Conservation (phyloP, 2,329 filamentous ascomycete genomes). For the Xylariaceae sp. region DNA sequence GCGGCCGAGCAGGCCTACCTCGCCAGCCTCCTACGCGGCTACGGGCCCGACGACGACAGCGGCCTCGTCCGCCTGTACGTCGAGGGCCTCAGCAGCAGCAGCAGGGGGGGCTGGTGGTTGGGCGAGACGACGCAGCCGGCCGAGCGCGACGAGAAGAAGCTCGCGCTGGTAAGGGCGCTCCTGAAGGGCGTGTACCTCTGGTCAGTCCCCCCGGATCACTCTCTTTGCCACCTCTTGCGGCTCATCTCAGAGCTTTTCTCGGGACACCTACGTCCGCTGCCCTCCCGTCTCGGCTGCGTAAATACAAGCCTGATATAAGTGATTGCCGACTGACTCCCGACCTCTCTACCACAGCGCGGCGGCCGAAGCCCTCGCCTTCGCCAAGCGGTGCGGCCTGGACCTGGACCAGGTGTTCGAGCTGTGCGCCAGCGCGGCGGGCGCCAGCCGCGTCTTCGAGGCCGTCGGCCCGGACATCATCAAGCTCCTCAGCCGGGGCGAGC, state of each 20-base stretch:
- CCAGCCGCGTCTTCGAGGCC: slow-evolving; percentile 30
- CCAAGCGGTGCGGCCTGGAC: slow-evolving; percentile 32
- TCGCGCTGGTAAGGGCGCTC: slow-evolving; percentile 30
- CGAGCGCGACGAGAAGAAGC: slow-evolving; percentile 21
- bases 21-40: slow-evolving; percentile 50
- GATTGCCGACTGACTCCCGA: too few relatives aligned
- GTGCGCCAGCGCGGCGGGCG: slow-evolving; percentile 38
- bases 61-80: slow-evolving; percentile 35
- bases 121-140: slow-evolving; percentile 2
- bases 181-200: slow-evolving; percentile 36
- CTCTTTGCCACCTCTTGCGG: too few relatives aligned
- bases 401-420: slow-evolving; percentile 38
- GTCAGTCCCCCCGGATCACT: too few relatives aligned
- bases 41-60: slow-evolving; percentile 36
- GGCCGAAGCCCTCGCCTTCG: slow-evolving; percentile 36
- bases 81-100: slow-evolving; percentile 26
- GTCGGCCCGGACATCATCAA: slow-evolving; percentile 32
- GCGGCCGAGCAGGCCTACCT: slow-evolving; percentile 60
- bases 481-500: slow-evolving; percentile 23
- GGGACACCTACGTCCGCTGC: too few relatives aligned
- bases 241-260: too few relatives aligned
- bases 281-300: too few relatives aligned
- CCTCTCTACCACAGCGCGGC: slow-evolving; percentile 36
- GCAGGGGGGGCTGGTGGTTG: too few relatives aligned
- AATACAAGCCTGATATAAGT: too few relatives aligned